Base-by-base conservation (phyloP, 1,139 yeast genomes). In the Yamadazyma taylorii region DNA sequence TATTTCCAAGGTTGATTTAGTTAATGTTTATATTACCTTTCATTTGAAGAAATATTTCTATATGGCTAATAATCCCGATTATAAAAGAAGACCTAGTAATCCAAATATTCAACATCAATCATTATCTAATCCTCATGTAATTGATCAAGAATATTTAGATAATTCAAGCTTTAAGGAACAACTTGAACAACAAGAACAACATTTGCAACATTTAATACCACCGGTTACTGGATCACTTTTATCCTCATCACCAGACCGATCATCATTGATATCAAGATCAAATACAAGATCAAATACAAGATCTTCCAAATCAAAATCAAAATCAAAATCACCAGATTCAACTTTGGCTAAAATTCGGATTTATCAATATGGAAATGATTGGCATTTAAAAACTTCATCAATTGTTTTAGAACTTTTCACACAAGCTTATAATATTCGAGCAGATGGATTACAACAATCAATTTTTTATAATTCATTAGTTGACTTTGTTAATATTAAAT, bases 391-490 rank as follows among this genome's bases (percentile, higher is more conserved):
- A 31, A 72, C 88, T 0, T 88, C 88, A 0, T 79, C 85, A 2
- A 65, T 74, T 22, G 66, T 82, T 1, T 62, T 85, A 47, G 68
- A 79, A 0, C 55, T 79, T 10, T 71, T 84, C 24, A 75, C 75
- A 50, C 61, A 63, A 33, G 82, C 87, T 2, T 84, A 82, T 50
- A 43, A 51, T 16, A 58, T 64, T 10, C 54, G 77, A 43, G 50
- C 37, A 40, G 50, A 50, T 17, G 67, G 62, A 32, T 50, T 79
- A 1, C 74, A 81, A 0, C 63, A 70, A 4, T 73, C 80, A 11
- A 51, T 62, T 1, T 92, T 89, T 51, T 92, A 90, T 63, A 90
- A 90, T 55, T 74, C 86, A 3, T 66, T 89, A 60, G 83, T 85
- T 2, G 97, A 92, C 56, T 86, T 73, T 57, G 80, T 88, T 17